These are phyloP conservation scores for Verticillium tricorpus DNA, from an alignment of 2,329 filamentous ascomycete genomes.

Conservation along the genomic window DNA sequence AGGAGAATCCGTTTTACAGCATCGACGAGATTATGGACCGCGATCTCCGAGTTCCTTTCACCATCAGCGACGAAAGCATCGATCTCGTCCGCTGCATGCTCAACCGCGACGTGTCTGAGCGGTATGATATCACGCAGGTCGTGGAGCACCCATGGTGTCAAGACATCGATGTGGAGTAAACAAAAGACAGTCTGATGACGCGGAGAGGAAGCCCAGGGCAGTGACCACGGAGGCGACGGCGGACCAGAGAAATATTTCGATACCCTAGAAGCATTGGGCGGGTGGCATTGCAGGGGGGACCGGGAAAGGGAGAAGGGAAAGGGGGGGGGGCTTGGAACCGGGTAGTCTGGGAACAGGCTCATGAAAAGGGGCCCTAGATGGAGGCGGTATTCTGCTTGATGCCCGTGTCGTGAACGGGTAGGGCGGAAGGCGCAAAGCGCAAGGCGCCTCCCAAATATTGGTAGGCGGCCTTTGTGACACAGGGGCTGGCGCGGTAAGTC, in stretches of 20 bases:
- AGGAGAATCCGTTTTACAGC: conserved; percentile 98
- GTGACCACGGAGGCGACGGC: neutral
- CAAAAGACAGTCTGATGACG: neutral
- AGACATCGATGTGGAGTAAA: conserved; percentile 10
- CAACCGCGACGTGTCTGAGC: conserved; percentile 76
- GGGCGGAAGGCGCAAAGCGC: neutral
- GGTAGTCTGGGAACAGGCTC: too few relatives aligned
- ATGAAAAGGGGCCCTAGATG: neutral
- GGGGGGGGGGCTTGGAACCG: too few relatives aligned
- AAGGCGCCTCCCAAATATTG: neutral
- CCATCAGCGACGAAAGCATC: conserved; percentile 87
- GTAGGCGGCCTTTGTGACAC: neutral
- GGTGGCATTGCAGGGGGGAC: neutral
- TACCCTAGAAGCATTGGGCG: neutral
- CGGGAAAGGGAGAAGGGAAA: neutral
- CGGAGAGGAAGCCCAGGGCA: neutral
- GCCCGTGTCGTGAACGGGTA: neutral
- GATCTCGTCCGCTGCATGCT: conserved; percentile 90
- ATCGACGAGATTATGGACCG: conserved; percentile 99
- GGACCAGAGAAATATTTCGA: neutral
- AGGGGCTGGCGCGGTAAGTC: neutral
- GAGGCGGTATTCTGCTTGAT: neutral
- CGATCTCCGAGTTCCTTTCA: conserved; percentile 84
- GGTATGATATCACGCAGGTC: conserved; percentile 84
- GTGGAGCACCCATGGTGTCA: conserved; percentile 81